These are phyloP conservation scores for Citrus unshiu DNA, from an alignment of 345 rosid species.

Conservation along the genomic window DNA sequence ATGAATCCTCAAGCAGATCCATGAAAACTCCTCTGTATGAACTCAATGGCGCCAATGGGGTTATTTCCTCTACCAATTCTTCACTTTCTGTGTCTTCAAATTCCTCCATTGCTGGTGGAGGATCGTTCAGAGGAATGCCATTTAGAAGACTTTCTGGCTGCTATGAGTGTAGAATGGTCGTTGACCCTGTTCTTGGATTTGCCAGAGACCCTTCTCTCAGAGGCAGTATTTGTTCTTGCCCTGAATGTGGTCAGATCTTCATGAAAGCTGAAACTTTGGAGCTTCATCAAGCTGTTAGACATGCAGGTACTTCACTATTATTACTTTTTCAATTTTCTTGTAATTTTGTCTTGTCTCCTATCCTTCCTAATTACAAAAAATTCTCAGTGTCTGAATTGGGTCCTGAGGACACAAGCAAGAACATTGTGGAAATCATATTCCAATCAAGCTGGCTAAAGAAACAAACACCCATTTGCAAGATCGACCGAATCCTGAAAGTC, in stretches of 20 bases:
- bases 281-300: constrained; percentile 68
- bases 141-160: constrained; percentile 73
- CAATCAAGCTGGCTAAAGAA: constrained; percentile 86
- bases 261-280: constrained; percentile 60
- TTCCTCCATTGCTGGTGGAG: constrained; percentile 23
- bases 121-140: constrained; percentile 55
- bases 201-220: constrained; percentile 55
- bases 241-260: constrained; percentile 71
- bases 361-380: neutral
- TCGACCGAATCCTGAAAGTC: constrained; percentile 71
- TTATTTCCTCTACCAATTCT: constrained; percentile 35
- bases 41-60: constrained; percentile 23
- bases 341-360: neutral
- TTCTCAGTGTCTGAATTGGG: constrained; percentile 64
- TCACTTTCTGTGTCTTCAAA: constrained; percentile 40
- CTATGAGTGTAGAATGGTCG: constrained; percentile 75
- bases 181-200: constrained; percentile 65
- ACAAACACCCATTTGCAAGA: constrained; percentile 56
- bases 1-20: constrained; percentile 44
- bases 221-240: constrained; percentile 51
- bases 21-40: constrained; percentile 48
- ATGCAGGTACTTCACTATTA: constrained; percentile 47
- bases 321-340: neutral
- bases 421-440: constrained; percentile 87
- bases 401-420: constrained; percentile 75